phyloP scores from a whole-genome alignment of 2,329 filamentous ascomycete species.

The Ceratocystis variospora region DNA sequence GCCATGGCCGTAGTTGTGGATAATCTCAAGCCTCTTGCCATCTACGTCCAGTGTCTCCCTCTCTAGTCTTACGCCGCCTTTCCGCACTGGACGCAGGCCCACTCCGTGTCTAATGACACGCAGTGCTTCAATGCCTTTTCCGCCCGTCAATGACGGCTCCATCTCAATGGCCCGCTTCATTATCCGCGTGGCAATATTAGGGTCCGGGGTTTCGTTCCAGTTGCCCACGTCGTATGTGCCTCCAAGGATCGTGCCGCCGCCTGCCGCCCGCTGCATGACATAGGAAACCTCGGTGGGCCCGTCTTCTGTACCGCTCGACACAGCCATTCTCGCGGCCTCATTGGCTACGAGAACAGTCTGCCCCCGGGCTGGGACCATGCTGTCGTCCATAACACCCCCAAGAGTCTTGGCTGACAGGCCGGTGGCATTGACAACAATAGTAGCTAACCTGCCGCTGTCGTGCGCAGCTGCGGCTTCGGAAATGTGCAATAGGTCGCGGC shows the following conservation, averaged over 20 bases:
- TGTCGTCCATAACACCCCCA: slow-evolving; percentile 65
- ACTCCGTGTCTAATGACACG: slow-evolving; percentile 70
- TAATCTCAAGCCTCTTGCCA: slow-evolving; percentile 51
- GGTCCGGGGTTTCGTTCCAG: slow-evolving; percentile 69
- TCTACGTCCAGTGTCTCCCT: slow-evolving; percentile 40
- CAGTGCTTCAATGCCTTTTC: slow-evolving; percentile 57
- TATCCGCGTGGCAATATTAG: slow-evolving; percentile 65
- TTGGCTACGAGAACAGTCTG: slow-evolving; percentile 79
- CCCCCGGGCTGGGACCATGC: slow-evolving; percentile 62
- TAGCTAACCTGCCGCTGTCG: slow-evolving; percentile 16
- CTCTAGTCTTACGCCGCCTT: slow-evolving; percentile 62
- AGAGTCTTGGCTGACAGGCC: slow-evolving; percentile 62
- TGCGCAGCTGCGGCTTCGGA: slow-evolving; percentile 40
- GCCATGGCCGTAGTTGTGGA: slow-evolving; percentile 70
- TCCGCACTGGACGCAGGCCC: slow-evolving; percentile 61
- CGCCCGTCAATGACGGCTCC: slow-evolving; percentile 48
- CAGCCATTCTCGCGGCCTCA: slow-evolving; percentile 55
- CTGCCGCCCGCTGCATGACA: slow-evolving; percentile 64
- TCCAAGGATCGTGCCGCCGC: slow-evolving; percentile 76
- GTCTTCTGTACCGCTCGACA: slow-evolving; percentile 59
- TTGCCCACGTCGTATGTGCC: slow-evolving; percentile 67
- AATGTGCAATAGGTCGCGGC: slow-evolving; percentile 55
- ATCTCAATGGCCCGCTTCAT: slow-evolving; percentile 62
- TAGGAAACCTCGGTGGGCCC: slow-evolving; percentile 60
- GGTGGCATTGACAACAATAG: slow-evolving; percentile 69